Evolutionary conservation across 1,284 basidiomycete genomes (phyloP), one percentile per base, ranked within the genome.

Genomic region (Irpex rosettiformis): DNA sequence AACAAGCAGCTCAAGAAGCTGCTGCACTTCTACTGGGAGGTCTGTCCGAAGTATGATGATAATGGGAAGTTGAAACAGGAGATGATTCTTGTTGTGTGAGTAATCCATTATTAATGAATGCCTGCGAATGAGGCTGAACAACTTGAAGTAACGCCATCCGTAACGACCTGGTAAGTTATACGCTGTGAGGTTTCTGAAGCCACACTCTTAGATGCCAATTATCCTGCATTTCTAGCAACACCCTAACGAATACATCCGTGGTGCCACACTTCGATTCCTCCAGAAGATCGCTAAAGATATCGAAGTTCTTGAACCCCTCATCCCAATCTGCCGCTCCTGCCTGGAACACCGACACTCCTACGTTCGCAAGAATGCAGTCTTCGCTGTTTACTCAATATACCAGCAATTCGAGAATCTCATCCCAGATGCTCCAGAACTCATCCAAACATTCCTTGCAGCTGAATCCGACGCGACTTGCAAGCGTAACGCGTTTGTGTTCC

Each of bases 11-110:
- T 99, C 72, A 99, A 99, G 84, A 99, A 99, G 81, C 79, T 98
- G 70, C 81, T 98, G 42, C 95, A 98, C 76, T 98, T 98, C 74
- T 99, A 99, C 76, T 99, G 96, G 96, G 97, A 99, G 77, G 93
- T 99, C 29, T 98, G 96, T 76, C 96, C 97, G 25, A 98, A 99
- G 75, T 91, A 97, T 66, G 97, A 99, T 68, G 96, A 98, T 64
- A 88, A 86, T 64, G 97, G 97, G 58, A 98, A 98, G 77, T 78
- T 99, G 68, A 98, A 98, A 83, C 97, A 99, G 77, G 97, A 99
- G 79, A 99, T 99, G 97, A 99, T 99, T 69, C 84, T 99, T 52
- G 96, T 99, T 51, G 96, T 96, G 93, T 96, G 72, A 70, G 91
- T 85, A 2, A 25, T 6, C 33, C 29, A 10, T 3, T 21, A 18